Evolutionary conservation across 164 flowering plant species (phyloP), one percentile per base, ranked within the genome.

Genomic region (Hamamelis virginiana): DNA sequence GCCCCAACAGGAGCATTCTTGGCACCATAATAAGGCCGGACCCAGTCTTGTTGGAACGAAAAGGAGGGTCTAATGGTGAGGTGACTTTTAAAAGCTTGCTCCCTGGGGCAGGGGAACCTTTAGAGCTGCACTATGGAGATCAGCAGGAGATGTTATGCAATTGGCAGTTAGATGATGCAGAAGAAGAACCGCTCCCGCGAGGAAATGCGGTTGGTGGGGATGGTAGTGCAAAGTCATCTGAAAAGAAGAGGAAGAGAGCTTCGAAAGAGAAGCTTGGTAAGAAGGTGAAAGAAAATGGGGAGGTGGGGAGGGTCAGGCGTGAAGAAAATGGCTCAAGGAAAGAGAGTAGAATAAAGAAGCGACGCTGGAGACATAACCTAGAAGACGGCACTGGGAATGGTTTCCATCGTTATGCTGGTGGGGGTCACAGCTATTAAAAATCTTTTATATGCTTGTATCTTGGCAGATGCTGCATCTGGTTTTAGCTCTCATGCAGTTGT

Each of bases 21-120:
- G 93, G 98, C 8, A 85, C 89, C 38, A 92, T 95, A 68, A 95
- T 95, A 48, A 83, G 99, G 74, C 92, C 99, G 27, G 99, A 95
- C 64, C 77, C 91, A 1, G 80, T 85, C 21, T 73, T 95, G 46
- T 27, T 89, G 69, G 87, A 89, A 75, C 85, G 99, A 23, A 95
- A 89, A 79, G 99, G 94, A 27, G 97, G 98, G 21, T 65, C 66
- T 10, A 83, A 77, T 72, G 96, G 97, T 43, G 84, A 85, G 9
- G 65, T 85, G 72, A 86, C 91, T 43, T 90, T 89, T 66, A 62
- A 71, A 25, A 79, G 75, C 71, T 77, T 95, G 80, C 87, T 92
- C 56, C 94, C 97, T 8, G 95, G 95, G 62, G 91, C 92, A 19
- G 97, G 97, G 23, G 85, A 88, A 65, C 83, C 85, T 33, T 22